Evolutionary conservation across 495 filamentous ascomycete genomes (phyloP).

Genomic region (Cenococcum geophilum): DNA sequence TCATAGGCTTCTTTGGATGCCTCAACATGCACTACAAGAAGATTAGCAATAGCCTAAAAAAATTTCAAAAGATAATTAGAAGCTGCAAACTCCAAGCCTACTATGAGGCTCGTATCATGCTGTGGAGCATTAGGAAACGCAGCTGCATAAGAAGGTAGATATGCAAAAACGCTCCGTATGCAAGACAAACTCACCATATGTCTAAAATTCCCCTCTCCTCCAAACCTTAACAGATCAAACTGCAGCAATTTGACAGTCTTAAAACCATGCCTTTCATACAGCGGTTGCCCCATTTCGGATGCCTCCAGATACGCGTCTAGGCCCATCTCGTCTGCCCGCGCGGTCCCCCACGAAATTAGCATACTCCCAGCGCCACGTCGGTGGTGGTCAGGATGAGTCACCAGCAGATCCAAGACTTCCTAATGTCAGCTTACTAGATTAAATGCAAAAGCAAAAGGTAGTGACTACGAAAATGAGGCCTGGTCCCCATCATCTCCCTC

Average conservation of each 20-base stretch:
- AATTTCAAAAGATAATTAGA: too few relatives aligned
- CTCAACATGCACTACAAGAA: too few relatives aligned
- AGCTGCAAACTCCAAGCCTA: too few relatives aligned
- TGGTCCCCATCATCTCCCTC: slow-evolving; percentile 17
- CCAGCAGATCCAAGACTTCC: slow-evolving; percentile 12
- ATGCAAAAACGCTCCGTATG: too few relatives aligned
- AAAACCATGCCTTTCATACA: slow-evolving; percentile 20
- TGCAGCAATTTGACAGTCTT: slow-evolving; percentile 5
- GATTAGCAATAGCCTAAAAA: too few relatives aligned
- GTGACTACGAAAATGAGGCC: slow-evolving; percentile 11
- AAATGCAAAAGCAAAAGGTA: neutral
- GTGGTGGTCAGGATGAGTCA: slow-evolving; percentile 15
- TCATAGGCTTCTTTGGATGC: too few relatives aligned
- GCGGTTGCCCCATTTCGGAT: neutral
- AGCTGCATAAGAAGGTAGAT: too few relatives aligned
- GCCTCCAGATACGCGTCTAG: slow-evolving; percentile 16
- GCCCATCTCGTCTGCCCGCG: slow-evolving; percentile 9
- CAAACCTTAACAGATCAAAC: slow-evolving; percentile 9
- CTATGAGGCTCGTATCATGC: too few relatives aligned
- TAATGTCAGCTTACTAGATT: neutral
- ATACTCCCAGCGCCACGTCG: slow-evolving; percentile 10
- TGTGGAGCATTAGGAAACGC: too few relatives aligned
- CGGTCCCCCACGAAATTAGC: slow-evolving; percentile 13
- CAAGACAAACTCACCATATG: neutral
- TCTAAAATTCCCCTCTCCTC: neutral